Conservation (phyloP, 2,329 filamentous ascomycete genomes). For the Passalora sequoiae region DNA sequence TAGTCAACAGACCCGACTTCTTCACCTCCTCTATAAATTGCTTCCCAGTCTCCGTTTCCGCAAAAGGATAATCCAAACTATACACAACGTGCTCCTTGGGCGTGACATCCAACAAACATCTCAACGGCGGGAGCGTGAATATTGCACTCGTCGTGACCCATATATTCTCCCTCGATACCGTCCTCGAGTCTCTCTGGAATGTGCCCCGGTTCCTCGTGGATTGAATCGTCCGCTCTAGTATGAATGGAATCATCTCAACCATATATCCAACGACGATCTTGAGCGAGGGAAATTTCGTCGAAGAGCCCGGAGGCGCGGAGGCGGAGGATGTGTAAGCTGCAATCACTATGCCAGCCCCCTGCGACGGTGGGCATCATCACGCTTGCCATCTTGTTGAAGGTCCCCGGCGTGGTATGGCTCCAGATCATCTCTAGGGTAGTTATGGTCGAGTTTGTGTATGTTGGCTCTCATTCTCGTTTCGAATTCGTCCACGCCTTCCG, state of each 20-base stretch:
- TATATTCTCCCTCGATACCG: slow-evolving; percentile 44
- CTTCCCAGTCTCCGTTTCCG: slow-evolving; percentile 7
- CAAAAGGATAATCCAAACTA: slow-evolving; percentile 13
- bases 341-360: slow-evolving; percentile 47
- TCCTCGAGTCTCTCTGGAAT: slow-evolving; percentile 35
- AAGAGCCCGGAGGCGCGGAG: slow-evolving; percentile 51
- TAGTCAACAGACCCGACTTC: slow-evolving; percentile 8
- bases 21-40: slow-evolving; percentile 9
- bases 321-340: slow-evolving; percentile 43
- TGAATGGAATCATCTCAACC: slow-evolving; percentile 52
- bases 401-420: slow-evolving; percentile 36
- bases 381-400: slow-evolving; percentile 26
- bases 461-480: no score
- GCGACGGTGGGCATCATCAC: slow-evolving; percentile 35
- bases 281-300: slow-evolving; percentile 46
- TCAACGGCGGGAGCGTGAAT: slow-evolving; percentile 47
- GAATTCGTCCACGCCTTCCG: no score
- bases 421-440: slow-evolving; percentile 32
- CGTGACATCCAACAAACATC: slow-evolving; percentile 20
- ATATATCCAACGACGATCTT: slow-evolving; percentile 52
- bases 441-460: no score
- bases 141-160: slow-evolving; percentile 56
- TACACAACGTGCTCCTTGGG: slow-evolving; percentile 11
- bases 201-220: slow-evolving; percentile 27
- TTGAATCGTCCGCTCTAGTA: slow-evolving; percentile 43